Evolutionary conservation across 148 eudicot species (phyloP), one percentile per base, ranked within the genome.

Genomic region (Polygonum maritimum): DNA sequence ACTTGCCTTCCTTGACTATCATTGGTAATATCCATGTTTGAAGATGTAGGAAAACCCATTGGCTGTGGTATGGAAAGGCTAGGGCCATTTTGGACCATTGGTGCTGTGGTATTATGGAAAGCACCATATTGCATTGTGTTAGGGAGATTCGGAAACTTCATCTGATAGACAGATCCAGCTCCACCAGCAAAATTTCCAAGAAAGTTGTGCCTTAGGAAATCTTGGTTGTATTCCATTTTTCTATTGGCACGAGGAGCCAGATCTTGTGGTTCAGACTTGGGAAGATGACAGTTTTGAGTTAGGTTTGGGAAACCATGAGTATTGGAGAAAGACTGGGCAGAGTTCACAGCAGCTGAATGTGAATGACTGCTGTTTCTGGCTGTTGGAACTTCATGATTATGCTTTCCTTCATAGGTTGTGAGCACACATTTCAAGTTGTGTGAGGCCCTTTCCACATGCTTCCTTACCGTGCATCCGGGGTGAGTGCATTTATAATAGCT

Each of bases 401-500:
- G 97, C 67, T 89, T 92, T 41, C 95, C 95, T 76, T 90, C 97
- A 19, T 92, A 92, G 1, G 95, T 85, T 41, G 89, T 87, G 65
- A 87, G 75, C 22, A 90, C 85, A 40, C 38, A 86, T 81, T 86
- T 90, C 70, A 80, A 54, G 77, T 89, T 55, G 38, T 87, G 84
- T 1, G 95, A 82, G 21, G 93, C 94, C 84, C 95, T 81, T 80
- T 92, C 95, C 21, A 92, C 93, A 73, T 90, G 95, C 81, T 92
- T 92, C 80, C 91, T 85, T 48, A 92, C 97, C 3, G 82, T 79
- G 82, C 97, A 92, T 60, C 93, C 97, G 12, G 86, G 77, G 69
- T 84, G 84, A 19, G 95, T 92, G 83, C 97, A 92, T 83, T 89
- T 92, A 86, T 90, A 92, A 76, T 92, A 90, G 84, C 97, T 92